Evolutionary conservation across 2,329 filamentous ascomycete genomes (phyloP).

Genomic region (Pseudogymnoascus sp.): DNA sequence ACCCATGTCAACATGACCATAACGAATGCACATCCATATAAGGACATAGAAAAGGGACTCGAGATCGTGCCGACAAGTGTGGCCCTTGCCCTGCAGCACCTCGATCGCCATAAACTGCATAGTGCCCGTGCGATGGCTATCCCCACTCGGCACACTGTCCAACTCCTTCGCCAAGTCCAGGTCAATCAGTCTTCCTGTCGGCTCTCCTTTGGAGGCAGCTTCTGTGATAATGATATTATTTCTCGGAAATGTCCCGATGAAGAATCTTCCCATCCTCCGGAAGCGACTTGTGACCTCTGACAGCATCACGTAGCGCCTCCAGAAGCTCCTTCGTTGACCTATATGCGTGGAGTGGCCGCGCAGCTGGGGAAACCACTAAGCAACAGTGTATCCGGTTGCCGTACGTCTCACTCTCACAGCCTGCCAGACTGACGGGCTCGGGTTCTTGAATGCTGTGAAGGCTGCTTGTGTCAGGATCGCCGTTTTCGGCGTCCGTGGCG

Average conservation of each 20-base stretch:
- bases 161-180: conserved; percentile 29
- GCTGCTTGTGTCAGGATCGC: not conserved
- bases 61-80: too few relatives aligned
- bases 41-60: too few relatives aligned
- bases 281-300: conserved; percentile 33
- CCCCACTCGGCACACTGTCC: conserved; percentile 21
- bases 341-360: conserved; percentile 19
- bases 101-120: conserved; percentile 33
- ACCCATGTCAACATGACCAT: not conserved
- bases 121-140: conserved; percentile 25
- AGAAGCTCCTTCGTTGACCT: conserved; percentile 29
- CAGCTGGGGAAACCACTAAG: too few relatives aligned
- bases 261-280: conserved; percentile 30
- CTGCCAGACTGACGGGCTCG: conserved; percentile 19
- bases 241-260: conserved; percentile 32
- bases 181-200: conserved; percentile 27
- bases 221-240: conserved; percentile 34
- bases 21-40: too few relatives aligned
- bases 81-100: conserved; percentile 16
- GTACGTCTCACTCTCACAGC: too few relatives aligned
- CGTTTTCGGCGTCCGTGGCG: not conserved
- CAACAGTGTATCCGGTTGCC: too few relatives aligned
- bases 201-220: too few relatives aligned
- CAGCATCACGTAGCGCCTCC: conserved; percentile 29
- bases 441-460: conserved; percentile 21